Percentiles rank a stretch among this genome's conserved stretches.
phyloP scores from a whole-genome alignment of 1,139 yeast genomes.

The Hansenula sp. region DNA sequence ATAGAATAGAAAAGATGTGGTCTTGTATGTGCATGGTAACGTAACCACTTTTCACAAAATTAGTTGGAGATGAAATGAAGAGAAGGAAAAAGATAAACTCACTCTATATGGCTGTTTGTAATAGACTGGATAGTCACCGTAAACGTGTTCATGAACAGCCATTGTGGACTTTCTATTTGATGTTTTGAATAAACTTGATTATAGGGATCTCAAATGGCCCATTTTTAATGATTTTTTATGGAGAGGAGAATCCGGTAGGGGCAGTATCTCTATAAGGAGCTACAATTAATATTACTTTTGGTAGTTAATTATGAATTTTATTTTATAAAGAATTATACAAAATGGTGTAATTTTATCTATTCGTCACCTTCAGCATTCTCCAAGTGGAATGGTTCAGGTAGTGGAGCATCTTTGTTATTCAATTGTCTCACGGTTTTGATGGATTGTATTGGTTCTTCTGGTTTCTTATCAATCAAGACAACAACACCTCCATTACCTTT shows the following conservation, averaged over 20 bases:
- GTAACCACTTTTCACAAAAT: constrained; percentile 50
- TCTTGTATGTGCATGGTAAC: constrained; percentile 74
- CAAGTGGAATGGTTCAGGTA: constrained; percentile 72
- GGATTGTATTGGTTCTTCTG: constrained; percentile 58
- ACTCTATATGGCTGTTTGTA: constrained; percentile 62
- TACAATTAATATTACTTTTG: too few relatives aligned
- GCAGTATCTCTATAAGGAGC: background rate
- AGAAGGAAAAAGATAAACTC: constrained; percentile 26
- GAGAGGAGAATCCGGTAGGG: background rate
- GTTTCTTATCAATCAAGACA: constrained; percentile 66
- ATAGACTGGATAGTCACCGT: constrained; percentile 42
- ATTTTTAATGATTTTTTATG: background rate
- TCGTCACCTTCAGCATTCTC: constrained; percentile 14
- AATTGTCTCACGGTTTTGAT: constrained; percentile 86
- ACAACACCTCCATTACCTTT: constrained; percentile 80
- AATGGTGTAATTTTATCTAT: background rate
- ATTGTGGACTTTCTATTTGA: background rate
- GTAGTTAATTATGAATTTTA: too few relatives aligned
- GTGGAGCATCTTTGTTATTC: constrained; percentile 80
- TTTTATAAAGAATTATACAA: background rate
- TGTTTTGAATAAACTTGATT: background rate
- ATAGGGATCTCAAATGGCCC: too few relatives aligned
- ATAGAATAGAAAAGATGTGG: constrained; percentile 77
- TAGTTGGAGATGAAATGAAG: too few relatives aligned
- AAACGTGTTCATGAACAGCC: too few relatives aligned